Conservation (phyloP, 2,329 filamentous ascomycete species). For the Colletotrichum cereale region DNA sequence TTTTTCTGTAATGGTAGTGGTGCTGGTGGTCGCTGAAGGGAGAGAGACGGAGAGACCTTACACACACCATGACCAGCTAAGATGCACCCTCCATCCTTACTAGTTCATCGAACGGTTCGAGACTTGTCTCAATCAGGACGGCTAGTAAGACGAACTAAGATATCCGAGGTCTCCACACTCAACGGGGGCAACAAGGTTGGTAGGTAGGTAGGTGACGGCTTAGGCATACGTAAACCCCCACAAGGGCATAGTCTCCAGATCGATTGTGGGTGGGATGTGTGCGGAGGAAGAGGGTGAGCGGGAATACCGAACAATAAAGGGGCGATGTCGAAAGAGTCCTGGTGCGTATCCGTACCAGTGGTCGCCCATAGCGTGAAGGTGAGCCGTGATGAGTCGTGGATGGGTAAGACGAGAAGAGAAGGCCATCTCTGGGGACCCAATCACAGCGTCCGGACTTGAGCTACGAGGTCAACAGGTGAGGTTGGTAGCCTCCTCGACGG, state of each 20-base stretch:
- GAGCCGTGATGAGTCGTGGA: slow-evolving; percentile 29
- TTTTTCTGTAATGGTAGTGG: slow-evolving; percentile 1
- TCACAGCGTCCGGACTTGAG: not conserved
- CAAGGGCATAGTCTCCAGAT: slow-evolving; percentile 9
- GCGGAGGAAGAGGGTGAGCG: not conserved
- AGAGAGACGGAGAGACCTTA: slow-evolving; percentile 10
- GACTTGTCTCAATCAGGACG: slow-evolving; percentile 35
- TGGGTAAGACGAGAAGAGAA: slow-evolving; percentile 24
- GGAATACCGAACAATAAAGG: not conserved
- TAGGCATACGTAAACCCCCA: slow-evolving; percentile 22
- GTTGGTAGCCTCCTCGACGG: slow-evolving; percentile 25
- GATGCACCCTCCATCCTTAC: slow-evolving; percentile 34
- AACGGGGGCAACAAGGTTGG: slow-evolving; percentile 21
- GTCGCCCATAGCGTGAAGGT: not conserved
- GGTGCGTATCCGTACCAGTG: not conserved
- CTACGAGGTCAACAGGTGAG: not conserved
- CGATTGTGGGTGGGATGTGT: not conserved
- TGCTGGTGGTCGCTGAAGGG: slow-evolving; percentile 3
- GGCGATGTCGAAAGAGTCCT: not conserved
- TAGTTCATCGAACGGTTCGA: slow-evolving; percentile 37
- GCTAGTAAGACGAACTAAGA: slow-evolving; percentile 23
- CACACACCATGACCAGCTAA: slow-evolving; percentile 19
- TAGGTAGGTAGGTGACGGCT: slow-evolving; percentile 29
- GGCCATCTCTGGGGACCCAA: not conserved
- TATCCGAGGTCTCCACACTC: slow-evolving; percentile 27